Conservation (phyloP, 441 rosid genomes). For the Raphanus hybrid region DNA sequence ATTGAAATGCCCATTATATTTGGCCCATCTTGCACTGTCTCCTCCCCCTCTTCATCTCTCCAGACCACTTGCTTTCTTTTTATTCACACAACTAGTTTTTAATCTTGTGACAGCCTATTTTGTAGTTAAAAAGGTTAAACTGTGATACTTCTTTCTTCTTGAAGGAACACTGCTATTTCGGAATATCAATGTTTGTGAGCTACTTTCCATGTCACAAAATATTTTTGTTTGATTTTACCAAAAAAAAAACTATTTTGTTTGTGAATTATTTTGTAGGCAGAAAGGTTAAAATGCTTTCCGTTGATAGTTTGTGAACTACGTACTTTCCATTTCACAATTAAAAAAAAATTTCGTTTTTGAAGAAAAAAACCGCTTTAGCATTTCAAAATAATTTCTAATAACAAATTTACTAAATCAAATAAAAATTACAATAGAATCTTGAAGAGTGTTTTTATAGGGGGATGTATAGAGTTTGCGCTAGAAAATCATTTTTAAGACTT, state of each 20-base stretch:
- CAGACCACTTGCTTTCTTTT: no score
- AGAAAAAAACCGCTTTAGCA: background rate
- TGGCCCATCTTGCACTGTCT: no score
- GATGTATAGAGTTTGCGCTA: background rate
- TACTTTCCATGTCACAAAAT: no score
- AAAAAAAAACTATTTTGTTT: no score
- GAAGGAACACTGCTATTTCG: no score
- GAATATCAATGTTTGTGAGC: no score
- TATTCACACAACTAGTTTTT: no score
- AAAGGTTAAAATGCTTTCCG: background rate
- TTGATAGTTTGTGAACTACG: no score
- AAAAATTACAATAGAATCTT: background rate
- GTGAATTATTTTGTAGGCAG: background rate
- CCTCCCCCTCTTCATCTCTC: no score
- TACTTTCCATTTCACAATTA: background rate
- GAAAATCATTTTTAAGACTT: background rate
- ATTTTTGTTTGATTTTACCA: no score
- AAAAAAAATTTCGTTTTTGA: background rate
- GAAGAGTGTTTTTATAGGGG: background rate
- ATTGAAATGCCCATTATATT: no score
- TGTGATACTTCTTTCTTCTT: no score
- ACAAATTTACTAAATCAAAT: background rate
- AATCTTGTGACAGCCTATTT: background rate
- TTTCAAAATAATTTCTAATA: background rate
- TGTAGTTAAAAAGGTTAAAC: background rate